These are phyloP conservation scores for Neopestalotiopsis sp. DNA, from an alignment of 2,329 filamentous ascomycete species.

Conservation along the genomic window DNA sequence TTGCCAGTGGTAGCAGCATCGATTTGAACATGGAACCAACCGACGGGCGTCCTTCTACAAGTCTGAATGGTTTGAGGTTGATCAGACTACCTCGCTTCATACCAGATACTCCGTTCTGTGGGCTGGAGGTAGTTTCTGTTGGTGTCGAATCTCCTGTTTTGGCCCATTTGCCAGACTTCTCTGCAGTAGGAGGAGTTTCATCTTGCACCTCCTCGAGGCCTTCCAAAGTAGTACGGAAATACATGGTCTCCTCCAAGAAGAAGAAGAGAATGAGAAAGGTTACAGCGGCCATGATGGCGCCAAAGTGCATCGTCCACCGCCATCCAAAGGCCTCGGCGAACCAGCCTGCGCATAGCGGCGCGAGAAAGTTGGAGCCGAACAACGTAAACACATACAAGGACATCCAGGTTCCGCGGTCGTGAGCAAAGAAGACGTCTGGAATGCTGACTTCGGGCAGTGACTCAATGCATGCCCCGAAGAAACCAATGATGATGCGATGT, in stretches of 20 bases:
- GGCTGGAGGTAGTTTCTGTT: neutral
- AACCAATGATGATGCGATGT: constrained; percentile 33
- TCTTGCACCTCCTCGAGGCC: neutral
- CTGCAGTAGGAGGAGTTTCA: neutral
- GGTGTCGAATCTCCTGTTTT: neutral
- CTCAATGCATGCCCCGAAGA: constrained; percentile 35
- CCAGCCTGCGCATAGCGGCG: constrained; percentile 39
- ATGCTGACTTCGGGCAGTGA: constrained; percentile 35
- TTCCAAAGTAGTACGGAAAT: constrained; percentile 26
- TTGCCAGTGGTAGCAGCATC: constrained; percentile 31
- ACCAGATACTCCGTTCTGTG: neutral
- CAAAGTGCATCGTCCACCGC: constrained; percentile 38
- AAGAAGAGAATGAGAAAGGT: constrained; percentile 41
- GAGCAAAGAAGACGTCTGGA: constrained; percentile 32
- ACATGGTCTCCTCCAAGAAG: constrained; percentile 60
- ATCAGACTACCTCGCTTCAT: neutral
- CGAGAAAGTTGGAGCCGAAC: constrained; percentile 34
- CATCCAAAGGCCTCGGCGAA: constrained; percentile 37
- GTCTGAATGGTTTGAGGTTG: neutral
- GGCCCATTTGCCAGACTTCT: neutral
- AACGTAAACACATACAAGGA: constrained; percentile 35
- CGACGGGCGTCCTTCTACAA: neutral
- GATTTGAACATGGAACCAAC: constrained; percentile 24
- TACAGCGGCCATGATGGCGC: constrained; percentile 22
- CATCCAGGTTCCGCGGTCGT: constrained; percentile 34